Base-by-base conservation (phyloP, 2,329 filamentous ascomycete genomes). In the Volutella citrinella region DNA sequence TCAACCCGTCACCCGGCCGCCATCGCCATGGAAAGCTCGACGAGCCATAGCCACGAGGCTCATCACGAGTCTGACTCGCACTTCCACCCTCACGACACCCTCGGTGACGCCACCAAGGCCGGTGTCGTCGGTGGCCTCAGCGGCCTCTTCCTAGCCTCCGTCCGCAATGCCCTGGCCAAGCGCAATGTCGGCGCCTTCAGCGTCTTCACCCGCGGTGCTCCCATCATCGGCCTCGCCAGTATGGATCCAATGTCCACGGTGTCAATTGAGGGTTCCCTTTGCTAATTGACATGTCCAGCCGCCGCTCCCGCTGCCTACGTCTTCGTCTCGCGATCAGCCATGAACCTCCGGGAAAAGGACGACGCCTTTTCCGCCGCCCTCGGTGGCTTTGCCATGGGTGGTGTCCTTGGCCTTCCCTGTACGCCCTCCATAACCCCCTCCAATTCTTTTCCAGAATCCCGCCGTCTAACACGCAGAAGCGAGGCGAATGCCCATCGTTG, bases 81-180 rank as follows among this genome's bases (percentile, higher is more conserved):
- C 43, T 94, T 84, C 64, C 78, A 85, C 46, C 79, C 84, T 30
- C 78, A 82, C 63, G 86, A 95, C 74, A 81, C 87, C 49, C 65
- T 95, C 52, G 73, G 75, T 47, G 72, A 75, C 45, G 76, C 82
- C 31, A 66, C 82, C 57, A 80, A 78, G 59, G 78, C 80, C 42
- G 77, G 75, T 24, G 55, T 81, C 45, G 65, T 87, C 52, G 81
- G 82, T 42, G 80, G 80, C 55, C 68, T 69, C 40, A 76, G 76
- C 40, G 89, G 89, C 52, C 67, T 85, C 57, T 74, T 88, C 63
- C 61, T 84, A 41, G 84, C 87, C 31, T 82, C 85, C 35, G 74
- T 95, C 48, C 86, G 90, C 70, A 97, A 95, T 70, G 87, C 89
- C 39, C 76, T 96, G 51, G 75, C 82, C 35, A 89, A 81, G 70